Evolutionary conservation across 1,139 yeast genomes (phyloP), one percentile per base, ranked within the genome.

Genomic region (Protomyces lactucae-debilis): DNA sequence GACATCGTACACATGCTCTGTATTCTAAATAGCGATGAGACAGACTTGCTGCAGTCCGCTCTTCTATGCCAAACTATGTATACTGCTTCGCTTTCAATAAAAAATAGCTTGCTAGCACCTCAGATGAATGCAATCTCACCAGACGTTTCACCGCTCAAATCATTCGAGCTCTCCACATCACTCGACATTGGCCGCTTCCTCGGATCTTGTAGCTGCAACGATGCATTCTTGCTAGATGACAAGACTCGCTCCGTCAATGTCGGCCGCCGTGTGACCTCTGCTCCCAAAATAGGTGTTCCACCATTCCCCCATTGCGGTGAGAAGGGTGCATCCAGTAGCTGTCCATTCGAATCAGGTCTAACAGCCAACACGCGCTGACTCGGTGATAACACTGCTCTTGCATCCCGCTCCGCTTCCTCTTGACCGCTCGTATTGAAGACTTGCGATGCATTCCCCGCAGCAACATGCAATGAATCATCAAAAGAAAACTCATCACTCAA

Each of bases 101-200:
- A 28, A 28, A 28, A 39, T 39, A 39, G 43, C 43, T 39, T 14
- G 43, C 43, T 14, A 39, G 10, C 43, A 39, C 18, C 43, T 57
- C 39, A 59, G 28, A 59, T 43, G 23, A 59, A 59, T 5, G 63
- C 63, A 40, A 59, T 52, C 21, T 59, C 63, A 9, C 57, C 63
- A 16, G 61, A 57, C 32, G 55, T 39, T 36, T 52, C 63, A 55
- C 54, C 52, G 43, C 63, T 18, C 36, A 55, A 43, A 55, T 39
- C 39, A 52, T 39, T 23, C 39, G 52, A 14, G 51, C 55, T 36
- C 61, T 57, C 35, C 40, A 45, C 35, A 52, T 59, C 63, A 52
- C 63, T 59, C 52, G 57, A 52, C 63, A 59, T 59, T n/a, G 63
- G 63, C 16, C 63, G 52, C 48, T 43, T 43, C 12, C 63, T 39